Evolutionary conservation across 768 basidiomycete genomes (phyloP).

Genomic region (Macrolepiota dolichaula): DNA sequence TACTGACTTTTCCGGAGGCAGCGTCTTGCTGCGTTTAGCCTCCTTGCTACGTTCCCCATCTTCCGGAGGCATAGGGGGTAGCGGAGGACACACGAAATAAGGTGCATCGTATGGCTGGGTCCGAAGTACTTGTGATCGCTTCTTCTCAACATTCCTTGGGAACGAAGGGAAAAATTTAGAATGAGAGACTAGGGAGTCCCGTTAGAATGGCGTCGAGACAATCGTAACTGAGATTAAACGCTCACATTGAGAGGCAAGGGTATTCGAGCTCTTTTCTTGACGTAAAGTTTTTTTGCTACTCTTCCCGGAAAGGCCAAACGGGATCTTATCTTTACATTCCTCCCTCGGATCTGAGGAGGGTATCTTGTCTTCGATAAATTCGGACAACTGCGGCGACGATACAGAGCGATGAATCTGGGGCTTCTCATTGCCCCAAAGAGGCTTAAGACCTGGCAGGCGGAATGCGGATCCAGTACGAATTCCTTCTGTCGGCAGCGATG

Average conservation of each 20-base stretch:
- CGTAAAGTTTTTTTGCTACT: neutral
- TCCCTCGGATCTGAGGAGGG: neutral
- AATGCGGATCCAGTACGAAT: slow-evolving; percentile 17
- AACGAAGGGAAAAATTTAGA: slow-evolving; percentile 13
- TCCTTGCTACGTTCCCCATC: neutral
- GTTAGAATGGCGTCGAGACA: neutral
- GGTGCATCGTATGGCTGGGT: slow-evolving; percentile 66
- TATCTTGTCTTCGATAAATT: slow-evolving; percentile 3
- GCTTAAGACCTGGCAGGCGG: slow-evolving; percentile 23
- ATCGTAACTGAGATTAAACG: neutral
- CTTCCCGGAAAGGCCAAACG: neutral
- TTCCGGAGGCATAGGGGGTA: slow-evolving; percentile 15
- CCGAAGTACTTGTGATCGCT: slow-evolving; percentile 31
- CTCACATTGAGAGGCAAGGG: neutral
- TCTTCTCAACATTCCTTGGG: slow-evolving; percentile 26
- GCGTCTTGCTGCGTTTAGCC: neutral
- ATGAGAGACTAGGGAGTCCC: slow-evolving; percentile 4
- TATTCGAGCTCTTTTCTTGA: neutral
- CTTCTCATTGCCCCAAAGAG: slow-evolving; percentile 23
- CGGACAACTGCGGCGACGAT: slow-evolving; percentile 27
- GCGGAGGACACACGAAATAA: slow-evolving; percentile 55
- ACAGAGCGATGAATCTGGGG: slow-evolving; percentile 20
- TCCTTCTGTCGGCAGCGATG: neutral
- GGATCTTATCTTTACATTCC: neutral
- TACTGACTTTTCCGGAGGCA: neutral